Percentiles rank a stretch among this genome's conserved stretches.
These are phyloP conservation scores for Omphalea diandra DNA, from an alignment of 441 rosid genomes.

Conservation along the genomic window DNA sequence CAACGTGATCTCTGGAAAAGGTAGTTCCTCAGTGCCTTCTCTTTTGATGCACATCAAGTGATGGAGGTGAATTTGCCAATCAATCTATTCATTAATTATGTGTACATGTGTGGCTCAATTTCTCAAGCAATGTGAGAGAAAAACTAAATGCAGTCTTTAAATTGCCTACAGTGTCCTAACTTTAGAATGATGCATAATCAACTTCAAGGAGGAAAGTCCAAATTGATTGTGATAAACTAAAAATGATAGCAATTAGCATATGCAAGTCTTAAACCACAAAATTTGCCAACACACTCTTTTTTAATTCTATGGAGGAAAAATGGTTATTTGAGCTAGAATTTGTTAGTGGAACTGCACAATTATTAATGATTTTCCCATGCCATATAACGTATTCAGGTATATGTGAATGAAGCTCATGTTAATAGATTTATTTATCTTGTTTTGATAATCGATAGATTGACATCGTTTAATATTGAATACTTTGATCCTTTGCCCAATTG, in stretches of 20 bases:
- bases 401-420: too few species aligned
- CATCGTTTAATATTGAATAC: too few species aligned
- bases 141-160: background rate
- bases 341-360: background rate
- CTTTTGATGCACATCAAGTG: background rate
- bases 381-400: too few species aligned
- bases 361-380: too few species aligned
- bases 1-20: conserved; percentile 99
- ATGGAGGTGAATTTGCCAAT: background rate
- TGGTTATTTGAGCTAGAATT: background rate
- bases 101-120: background rate
- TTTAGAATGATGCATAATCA: too few species aligned
- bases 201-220: too few species aligned
- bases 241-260: too few species aligned
- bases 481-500: background rate
- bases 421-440: too few species aligned
- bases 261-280: too few species aligned
- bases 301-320: background rate
- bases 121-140: background rate
- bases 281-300: background rate
- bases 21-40: conserved; percentile 23
- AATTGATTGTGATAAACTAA: too few species aligned
- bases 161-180: too few species aligned
- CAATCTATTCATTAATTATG: background rate
- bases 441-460: background rate